Evolutionary conservation across 2,329 filamentous ascomycete species (phyloP).

Genomic region (Colletotrichum costaricense): DNA sequence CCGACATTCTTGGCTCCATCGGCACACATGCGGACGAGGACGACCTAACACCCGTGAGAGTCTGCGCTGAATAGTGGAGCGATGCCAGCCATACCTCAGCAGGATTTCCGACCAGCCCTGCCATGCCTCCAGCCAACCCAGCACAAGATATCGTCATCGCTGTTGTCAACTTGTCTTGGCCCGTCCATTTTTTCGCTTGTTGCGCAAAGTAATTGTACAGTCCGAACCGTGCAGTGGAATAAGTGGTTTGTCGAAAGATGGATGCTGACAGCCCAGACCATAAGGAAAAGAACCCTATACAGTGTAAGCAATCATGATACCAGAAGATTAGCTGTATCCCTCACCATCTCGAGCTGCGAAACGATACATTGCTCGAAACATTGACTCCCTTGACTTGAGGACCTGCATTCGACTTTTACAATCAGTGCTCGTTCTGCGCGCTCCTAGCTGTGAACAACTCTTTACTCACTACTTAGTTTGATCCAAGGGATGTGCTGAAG

Average conservation of each 20-base stretch:
- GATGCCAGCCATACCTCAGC: slow-evolving; percentile 45
- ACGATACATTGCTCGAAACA: slow-evolving; percentile 50
- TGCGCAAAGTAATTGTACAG: slow-evolving; percentile 51
- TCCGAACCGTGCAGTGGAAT: slow-evolving; percentile 57
- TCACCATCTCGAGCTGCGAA: slow-evolving; percentile 54
- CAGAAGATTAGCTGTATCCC: not conserved
- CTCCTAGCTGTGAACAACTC: not conserved
- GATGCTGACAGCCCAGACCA: slow-evolving; percentile 57
- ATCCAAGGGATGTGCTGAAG: slow-evolving; percentile 54
- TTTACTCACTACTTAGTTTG: slow-evolving; percentile 56
- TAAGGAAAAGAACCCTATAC: slow-evolving; percentile 51
- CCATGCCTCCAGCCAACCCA: slow-evolving; percentile 52
- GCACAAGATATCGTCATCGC: slow-evolving; percentile 51
- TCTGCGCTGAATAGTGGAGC: not conserved
- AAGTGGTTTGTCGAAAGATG: slow-evolving; percentile 55
- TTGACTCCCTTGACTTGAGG: slow-evolving; percentile 51
- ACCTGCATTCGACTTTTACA: slow-evolving; percentile 55
- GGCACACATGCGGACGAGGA: slow-evolving; percentile 58
- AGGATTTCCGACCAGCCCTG: slow-evolving; percentile 58
- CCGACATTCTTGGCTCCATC: slow-evolving; percentile 52
- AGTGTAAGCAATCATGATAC: not conserved
- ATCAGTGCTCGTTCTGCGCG: not conserved
- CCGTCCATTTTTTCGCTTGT: slow-evolving; percentile 41
- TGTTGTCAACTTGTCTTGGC: slow-evolving; percentile 44
- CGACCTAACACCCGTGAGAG: slow-evolving; percentile 39